Conservation (phyloP, 768 basidiomycete species). For the Royoungia palumana region DNA sequence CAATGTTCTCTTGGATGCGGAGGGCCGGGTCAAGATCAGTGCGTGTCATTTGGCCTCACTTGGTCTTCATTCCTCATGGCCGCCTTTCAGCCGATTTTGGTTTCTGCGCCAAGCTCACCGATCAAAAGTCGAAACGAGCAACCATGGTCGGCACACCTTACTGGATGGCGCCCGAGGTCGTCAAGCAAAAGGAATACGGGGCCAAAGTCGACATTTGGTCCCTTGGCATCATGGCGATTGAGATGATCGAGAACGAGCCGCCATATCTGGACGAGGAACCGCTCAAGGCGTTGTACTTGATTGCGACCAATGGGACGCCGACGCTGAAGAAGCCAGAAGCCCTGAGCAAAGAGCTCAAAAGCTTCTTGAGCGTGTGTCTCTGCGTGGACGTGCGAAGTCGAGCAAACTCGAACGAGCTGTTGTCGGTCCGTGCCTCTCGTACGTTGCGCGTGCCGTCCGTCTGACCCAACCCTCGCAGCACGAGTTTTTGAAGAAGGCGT, state of each 20-base stretch:
- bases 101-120: constrained; percentile 93
- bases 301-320: constrained; percentile 97
- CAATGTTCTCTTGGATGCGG: constrained; percentile 89
- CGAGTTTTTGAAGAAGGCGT: constrained; percentile 90
- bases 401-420: constrained; percentile 82
- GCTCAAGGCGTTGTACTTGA: constrained; percentile 88
- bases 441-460: not conserved
- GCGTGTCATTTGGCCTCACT: constrained; percentile 31
- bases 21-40: constrained; percentile 98
- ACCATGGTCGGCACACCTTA: constrained; percentile 99
- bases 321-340: constrained; percentile 95
- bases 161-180: constrained; percentile 99
- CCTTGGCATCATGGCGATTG: constrained; percentile 96
- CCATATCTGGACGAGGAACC: constrained; percentile 96
- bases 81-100: constrained; percentile 85
- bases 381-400: constrained; percentile 95
- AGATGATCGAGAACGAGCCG: constrained; percentile 98
- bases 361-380: constrained; percentile 95
- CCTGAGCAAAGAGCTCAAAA: constrained; percentile 88
- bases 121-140: constrained; percentile 94
- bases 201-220: constrained; percentile 98
- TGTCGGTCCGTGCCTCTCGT: constrained; percentile 56
- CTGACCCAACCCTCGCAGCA: constrained; percentile 53
- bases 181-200: constrained; percentile 95
- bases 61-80: not conserved